Evolutionary conservation across 1,284 basidiomycete genomes (phyloP).

Genomic region (Meira nashicola): DNA sequence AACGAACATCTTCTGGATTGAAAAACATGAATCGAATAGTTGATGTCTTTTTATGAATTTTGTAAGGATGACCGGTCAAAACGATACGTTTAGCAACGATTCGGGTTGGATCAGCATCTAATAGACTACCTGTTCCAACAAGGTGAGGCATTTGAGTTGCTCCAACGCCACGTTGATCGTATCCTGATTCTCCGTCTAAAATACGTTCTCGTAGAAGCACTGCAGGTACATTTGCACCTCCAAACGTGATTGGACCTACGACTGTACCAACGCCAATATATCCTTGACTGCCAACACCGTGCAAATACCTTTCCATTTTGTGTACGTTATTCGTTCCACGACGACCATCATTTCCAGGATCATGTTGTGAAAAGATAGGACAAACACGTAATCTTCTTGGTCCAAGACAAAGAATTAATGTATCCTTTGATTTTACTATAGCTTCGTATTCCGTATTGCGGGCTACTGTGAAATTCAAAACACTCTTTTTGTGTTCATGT

Average conservation of each 20-base stretch:
- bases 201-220: slow-evolving; percentile 34
- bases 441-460: slow-evolving; percentile 90
- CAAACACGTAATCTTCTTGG: slow-evolving; percentile 76
- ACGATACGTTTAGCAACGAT: slow-evolving; percentile 88
- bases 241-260: slow-evolving; percentile 85
- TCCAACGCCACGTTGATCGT: slow-evolving; percentile 45
- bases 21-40: slow-evolving; percentile 99
- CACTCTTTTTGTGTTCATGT: slow-evolving; percentile 94
- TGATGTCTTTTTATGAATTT: slow-evolving; percentile 94
- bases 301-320: slow-evolving; percentile 88
- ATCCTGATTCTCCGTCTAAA: slow-evolving; percentile 33
- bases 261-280: slow-evolving; percentile 68
- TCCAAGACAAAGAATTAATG: slow-evolving; percentile 80
- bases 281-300: slow-evolving; percentile 62
- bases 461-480: slow-evolving; percentile 86
- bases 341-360: slow-evolving; percentile 58
- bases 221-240: slow-evolving; percentile 56
- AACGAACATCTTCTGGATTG: slow-evolving; percentile 85
- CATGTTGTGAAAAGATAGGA: slow-evolving; percentile 85
- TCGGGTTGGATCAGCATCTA: slow-evolving; percentile 83
- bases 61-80: slow-evolving; percentile 92
- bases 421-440: slow-evolving; percentile 88
- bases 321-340: slow-evolving; percentile 93
- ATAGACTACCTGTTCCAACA: slow-evolving; percentile 82
- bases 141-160: slow-evolving; percentile 59